Conservation (phyloP, 805 yeast genomes). For the Schwanniomyces sp. region DNA sequence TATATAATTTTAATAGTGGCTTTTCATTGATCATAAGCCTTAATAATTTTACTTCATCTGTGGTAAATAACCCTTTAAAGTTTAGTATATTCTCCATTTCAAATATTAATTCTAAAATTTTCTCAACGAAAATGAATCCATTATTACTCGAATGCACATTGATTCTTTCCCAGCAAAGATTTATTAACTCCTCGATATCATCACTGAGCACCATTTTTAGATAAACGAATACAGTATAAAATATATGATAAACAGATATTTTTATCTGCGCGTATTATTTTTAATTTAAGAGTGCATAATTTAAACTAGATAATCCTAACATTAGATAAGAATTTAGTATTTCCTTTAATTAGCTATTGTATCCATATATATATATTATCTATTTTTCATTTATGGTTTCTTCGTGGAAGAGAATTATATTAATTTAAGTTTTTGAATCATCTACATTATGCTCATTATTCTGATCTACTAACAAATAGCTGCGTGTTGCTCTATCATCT, state of each 20-base stretch:
- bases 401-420: no score
- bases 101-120: constrained; percentile 17
- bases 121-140: constrained; percentile 21
- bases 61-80: constrained; percentile 15
- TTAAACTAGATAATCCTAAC: no score
- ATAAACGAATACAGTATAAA: not conserved
- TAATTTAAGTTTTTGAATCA: no score
- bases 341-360: no score
- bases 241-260: not conserved
- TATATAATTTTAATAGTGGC: constrained; percentile 19
- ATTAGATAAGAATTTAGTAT: no score
- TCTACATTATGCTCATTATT: no score
- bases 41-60: constrained; percentile 14
- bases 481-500: no score
- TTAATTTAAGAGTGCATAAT: no score
- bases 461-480: no score
- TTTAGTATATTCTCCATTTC: constrained; percentile 20
- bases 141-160: constrained; percentile 5
- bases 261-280: no score
- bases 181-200: constrained; percentile 17
- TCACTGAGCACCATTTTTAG: not conserved
- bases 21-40: constrained; percentile 15
- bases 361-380: no score
- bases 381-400: no score
- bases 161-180: constrained; percentile 18